These are phyloP conservation scores for Rhododendron ovatum DNA, from an alignment of 148 eudicot species.

Conservation along the genomic window DNA sequence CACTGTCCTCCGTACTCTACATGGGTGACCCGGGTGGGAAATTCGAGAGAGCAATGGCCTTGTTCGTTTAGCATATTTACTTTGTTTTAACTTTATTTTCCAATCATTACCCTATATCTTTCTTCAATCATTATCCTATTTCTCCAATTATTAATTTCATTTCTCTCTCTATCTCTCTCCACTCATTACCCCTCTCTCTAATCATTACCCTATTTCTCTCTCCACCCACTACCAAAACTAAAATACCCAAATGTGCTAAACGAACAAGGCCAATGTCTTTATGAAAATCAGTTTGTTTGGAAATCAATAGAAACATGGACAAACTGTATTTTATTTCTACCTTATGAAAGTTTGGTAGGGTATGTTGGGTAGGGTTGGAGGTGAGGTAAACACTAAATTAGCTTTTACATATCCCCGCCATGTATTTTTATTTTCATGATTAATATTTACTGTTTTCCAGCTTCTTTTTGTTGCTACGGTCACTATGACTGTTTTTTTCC, in stretches of 20 bases:
- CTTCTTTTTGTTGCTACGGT: slow-evolving; percentile 83
- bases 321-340: not conserved
- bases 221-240: no score
- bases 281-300: not conserved
- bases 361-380: not conserved
- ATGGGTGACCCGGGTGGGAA: not conserved
- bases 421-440: not conserved
- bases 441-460: slow-evolving; percentile 39
- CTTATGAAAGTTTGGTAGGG: not conserved
- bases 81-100: no score
- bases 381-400: not conserved
- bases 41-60: not conserved
- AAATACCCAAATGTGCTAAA: no score
- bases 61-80: no score
- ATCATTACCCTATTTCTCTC: no score
- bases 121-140: no score
- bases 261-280: no score
- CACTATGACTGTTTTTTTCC: slow-evolving; percentile 94
- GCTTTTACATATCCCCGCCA: not conserved
- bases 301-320: not conserved
- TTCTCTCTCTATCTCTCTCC: no score
- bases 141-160: no score
- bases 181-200: no score
- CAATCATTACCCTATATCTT: no score
- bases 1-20: not conserved